Conservation (phyloP, 1,139 yeast genomes). For the Chernovozyma sophiae-reginae region DNA sequence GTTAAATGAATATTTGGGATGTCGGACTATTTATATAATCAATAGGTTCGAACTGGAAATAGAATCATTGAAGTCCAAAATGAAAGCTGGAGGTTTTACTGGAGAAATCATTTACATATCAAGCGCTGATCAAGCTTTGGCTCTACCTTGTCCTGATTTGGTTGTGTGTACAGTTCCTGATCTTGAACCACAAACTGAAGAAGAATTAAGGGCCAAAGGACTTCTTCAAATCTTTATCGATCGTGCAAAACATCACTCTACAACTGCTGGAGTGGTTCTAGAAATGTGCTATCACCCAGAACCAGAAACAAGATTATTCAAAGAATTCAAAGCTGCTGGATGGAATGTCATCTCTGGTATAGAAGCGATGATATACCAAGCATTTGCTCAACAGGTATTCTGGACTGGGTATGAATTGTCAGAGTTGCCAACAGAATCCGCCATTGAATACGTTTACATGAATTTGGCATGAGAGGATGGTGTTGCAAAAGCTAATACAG, state of each 20-base stretch:
- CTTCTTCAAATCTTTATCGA: slow-evolving; percentile 21
- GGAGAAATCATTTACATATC: slow-evolving; percentile 19
- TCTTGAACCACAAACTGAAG: slow-evolving; percentile 16
- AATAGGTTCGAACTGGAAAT: slow-evolving; percentile 24
- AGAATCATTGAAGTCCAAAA: slow-evolving; percentile 13
- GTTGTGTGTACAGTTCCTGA: slow-evolving; percentile 26
- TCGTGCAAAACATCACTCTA: no score
- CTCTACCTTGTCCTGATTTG: slow-evolving; percentile 13
- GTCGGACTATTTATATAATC: slow-evolving; percentile 21
- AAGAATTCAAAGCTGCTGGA: slow-evolving; percentile 16
- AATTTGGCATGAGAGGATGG: no score
- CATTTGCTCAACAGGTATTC: slow-evolving; percentile 23
- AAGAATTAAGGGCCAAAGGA: slow-evolving; percentile 20
- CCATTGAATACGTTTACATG: slow-evolving; percentile 8
- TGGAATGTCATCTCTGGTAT: slow-evolving; percentile 26
- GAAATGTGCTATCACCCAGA: slow-evolving; percentile 32
- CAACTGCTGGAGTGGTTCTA: slow-evolving; percentile 15
- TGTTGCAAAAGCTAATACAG: no score
- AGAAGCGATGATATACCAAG: slow-evolving; percentile 28
- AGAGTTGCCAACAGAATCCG: slow-evolving; percentile 8
- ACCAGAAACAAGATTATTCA: slow-evolving; percentile 17
- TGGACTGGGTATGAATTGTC: slow-evolving; percentile 23
- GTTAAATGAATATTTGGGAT: slow-evolving; percentile 18
- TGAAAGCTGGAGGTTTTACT: slow-evolving; percentile 16
- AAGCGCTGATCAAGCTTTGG: slow-evolving; percentile 18